Evolutionary conservation across 495 filamentous ascomycete genomes (phyloP), one percentile per base, ranked within the genome.

Genomic region (Melanomma pulvis-pyrius): DNA sequence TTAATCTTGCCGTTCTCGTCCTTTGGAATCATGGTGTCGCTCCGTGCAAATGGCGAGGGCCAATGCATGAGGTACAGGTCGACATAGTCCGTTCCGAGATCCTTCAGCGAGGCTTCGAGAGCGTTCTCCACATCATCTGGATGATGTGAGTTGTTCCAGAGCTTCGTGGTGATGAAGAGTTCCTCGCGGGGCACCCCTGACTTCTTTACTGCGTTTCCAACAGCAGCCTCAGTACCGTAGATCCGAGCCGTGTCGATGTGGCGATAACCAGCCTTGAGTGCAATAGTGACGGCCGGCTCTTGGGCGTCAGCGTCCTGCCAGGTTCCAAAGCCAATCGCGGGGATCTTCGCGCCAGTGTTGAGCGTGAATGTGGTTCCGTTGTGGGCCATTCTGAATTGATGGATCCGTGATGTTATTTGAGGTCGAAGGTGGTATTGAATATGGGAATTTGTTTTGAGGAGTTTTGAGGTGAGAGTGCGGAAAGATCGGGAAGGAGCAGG

Each of bases 81-180:
- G 59, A 96, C 85, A 68, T 96, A 96, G 72, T 88, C 86, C 22
- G 84, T 78, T 12, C 84, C 87, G 19, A 96, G 82, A 68, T 81
- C 82, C 78, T 87, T 85, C 59, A 96, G 82, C 4, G 87, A 90
- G 29, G 77, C 79, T 30, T 85, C 82, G 68, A 96, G 84, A 39
- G 86, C 91, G 74, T 90, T 85, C 41, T 86, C 75, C 9, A 89
- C 86, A 46, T 80, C 76, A 69, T 89, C 82, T 76, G 76, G 54
- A 21, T 19, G 32, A 79, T 96, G 92, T 84, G 85, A 91, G 56
- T 86, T 78, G 82, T 93, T 93, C 78, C 91, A 85, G 57, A 94
- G 84, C 82, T 96, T 96, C 67, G 91, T 94, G 47, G 92, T 93
- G 75, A 96, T 79, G 84, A 87, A 96, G 76, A 96, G 88, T 75